Conservation (phyloP, 129 eudicot genomes). For the Smallanthus sonchifolius region DNA sequence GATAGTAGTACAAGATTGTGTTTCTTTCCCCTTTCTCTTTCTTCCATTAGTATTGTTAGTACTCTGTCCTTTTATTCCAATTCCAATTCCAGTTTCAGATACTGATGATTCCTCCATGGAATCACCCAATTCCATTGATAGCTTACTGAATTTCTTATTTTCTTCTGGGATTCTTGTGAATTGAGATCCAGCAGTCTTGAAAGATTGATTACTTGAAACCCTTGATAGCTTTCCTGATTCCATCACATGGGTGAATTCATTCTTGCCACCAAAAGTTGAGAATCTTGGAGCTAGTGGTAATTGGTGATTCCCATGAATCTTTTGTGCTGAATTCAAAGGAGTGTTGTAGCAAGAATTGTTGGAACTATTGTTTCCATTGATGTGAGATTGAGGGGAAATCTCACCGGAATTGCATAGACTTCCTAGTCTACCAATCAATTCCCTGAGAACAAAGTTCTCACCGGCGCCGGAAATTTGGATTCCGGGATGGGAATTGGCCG, state of each 20-base stretch:
- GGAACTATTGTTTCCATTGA: slow-evolving; percentile 31
- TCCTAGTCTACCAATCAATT: slow-evolving; percentile 76
- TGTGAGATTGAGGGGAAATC: slow-evolving; percentile 35
- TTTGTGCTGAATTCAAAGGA: slow-evolving; percentile 80
- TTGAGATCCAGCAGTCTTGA: slow-evolving; percentile 41
- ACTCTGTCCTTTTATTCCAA: slow-evolving; percentile 35
- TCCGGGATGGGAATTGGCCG: slow-evolving; percentile 40
- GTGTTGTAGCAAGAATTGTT: slow-evolving; percentile 70
- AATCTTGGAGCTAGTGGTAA: slow-evolving; percentile 45
- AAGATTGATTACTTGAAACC: slow-evolving; percentile 37
- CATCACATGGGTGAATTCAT: slow-evolving; percentile 21
- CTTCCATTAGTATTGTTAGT: slow-evolving; percentile 39
- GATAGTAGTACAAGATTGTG: slow-evolving; percentile 22
- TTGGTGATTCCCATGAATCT: slow-evolving; percentile 33
- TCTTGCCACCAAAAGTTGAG: slow-evolving; percentile 49
- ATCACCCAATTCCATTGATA: slow-evolving; percentile 47
- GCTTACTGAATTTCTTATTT: slow-evolving; percentile 27
- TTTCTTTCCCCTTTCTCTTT: slow-evolving; percentile 71
- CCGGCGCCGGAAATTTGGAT: slow-evolving; percentile 30
- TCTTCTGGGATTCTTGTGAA: slow-evolving; percentile 32
- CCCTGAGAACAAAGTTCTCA: slow-evolving; percentile 55
- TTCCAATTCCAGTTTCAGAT: slow-evolving; percentile 38
- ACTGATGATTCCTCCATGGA: slow-evolving; percentile 68
- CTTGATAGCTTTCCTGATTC: slow-evolving; percentile 42
- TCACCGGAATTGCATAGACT: slow-evolving; percentile 68